A percentile compares a stretch with the other conserved stretches of the same genome.
phyloP scores from a whole-genome alignment of 371 early-diverging fungal genomes.

The Capillidium heterosporum region DNA sequence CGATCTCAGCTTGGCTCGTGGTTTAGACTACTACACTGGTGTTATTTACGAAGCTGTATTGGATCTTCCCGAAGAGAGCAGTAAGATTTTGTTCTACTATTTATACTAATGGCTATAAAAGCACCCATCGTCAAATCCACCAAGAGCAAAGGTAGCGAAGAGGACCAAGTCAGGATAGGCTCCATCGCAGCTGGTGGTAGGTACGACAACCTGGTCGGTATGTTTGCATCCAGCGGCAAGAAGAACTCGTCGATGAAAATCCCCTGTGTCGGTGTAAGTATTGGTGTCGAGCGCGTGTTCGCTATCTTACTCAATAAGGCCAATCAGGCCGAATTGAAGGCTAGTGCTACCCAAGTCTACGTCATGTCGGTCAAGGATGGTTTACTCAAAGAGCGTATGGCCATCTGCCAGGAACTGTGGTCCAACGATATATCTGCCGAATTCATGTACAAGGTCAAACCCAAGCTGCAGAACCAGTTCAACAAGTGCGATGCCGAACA shows the following conservation, averaged over 20 bases:
- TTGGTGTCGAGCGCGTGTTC: slow-evolving; percentile 96
- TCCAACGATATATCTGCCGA: slow-evolving; percentile 70
- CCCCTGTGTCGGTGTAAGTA: slow-evolving; percentile 95
- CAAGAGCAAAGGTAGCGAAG: slow-evolving; percentile 31
- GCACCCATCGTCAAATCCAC: slow-evolving; percentile 10
- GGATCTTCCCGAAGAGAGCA: slow-evolving; percentile 34
- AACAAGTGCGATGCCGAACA: slow-evolving; percentile 60
- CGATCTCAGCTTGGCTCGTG: slow-evolving; percentile 94
- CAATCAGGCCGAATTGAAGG: slow-evolving; percentile 39
- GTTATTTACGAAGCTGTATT: slow-evolving; percentile 96
- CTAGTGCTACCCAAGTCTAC: slow-evolving; percentile 73
- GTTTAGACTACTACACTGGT: slow-evolving; percentile 99
- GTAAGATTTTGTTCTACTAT: slow-evolving; percentile 12
- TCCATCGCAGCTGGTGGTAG: slow-evolving; percentile 98
- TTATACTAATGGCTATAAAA: neutral
- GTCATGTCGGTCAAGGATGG: slow-evolving; percentile 76
- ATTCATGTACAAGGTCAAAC: slow-evolving; percentile 84
- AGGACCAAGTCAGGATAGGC: slow-evolving; percentile 81
- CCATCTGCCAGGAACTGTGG: slow-evolving; percentile 72
- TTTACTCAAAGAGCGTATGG: slow-evolving; percentile 84
- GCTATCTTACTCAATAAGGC: slow-evolving; percentile 58
- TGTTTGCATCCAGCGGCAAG: slow-evolving; percentile 55
- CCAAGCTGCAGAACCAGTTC: slow-evolving; percentile 67
- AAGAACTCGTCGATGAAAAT: slow-evolving; percentile 49
- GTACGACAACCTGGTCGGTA: slow-evolving; percentile 96